Evolutionary conservation across 2,329 filamentous ascomycete species (phyloP), one percentile per base, ranked within the genome.

Genomic region (Sodiomyces alkalinus): DNA sequence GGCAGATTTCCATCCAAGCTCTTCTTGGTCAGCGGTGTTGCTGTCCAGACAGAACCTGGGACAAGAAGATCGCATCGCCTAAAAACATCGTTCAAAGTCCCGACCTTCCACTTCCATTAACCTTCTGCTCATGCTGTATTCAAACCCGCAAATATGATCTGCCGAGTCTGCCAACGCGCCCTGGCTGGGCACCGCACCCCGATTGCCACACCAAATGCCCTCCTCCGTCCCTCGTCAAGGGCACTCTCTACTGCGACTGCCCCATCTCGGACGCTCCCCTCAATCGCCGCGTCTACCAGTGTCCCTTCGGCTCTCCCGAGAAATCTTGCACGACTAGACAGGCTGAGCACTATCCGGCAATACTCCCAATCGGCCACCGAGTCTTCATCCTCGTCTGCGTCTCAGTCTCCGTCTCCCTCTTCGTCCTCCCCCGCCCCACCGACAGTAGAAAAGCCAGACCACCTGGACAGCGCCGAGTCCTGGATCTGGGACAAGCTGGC

Each of bases 401-500:
- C n/a, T n/a, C n/a, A n/a, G n/a, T n/a, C n/a, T n/a, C n/a, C n/a
- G n/a, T n/a, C n/a, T n/a, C 20, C 14, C 20, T 22, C n/a, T 13
- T 22, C 20, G 9, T 7, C 26, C 12, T 11, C 27, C n/a, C 11
- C 24, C 8, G 15, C 28, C 5, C 40, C 39, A 5, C 39, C 39
- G 7, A 7, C 28, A 4, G 40, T 44, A 36, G 47, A 56, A 31
- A 62, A 63, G 34, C 66, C 67, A 19, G 57, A 56, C 34, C 56
- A 61, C 38, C 54, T 72, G 30, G 53, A 67, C 44, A 56, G 58
- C 2, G 64, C 66, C 45, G 74, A 79, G 45, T 55, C 58, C 17
- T 55, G 59, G 34, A 67, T 79, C 41, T 76, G 68, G 55, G 60
- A 66, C 33, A 53, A 60, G 27, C 53, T 73, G 29, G 38, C 49